Evolutionary conservation across 1,284 basidiomycete genomes (phyloP).

Genomic region (Dichomitus squalens): DNA sequence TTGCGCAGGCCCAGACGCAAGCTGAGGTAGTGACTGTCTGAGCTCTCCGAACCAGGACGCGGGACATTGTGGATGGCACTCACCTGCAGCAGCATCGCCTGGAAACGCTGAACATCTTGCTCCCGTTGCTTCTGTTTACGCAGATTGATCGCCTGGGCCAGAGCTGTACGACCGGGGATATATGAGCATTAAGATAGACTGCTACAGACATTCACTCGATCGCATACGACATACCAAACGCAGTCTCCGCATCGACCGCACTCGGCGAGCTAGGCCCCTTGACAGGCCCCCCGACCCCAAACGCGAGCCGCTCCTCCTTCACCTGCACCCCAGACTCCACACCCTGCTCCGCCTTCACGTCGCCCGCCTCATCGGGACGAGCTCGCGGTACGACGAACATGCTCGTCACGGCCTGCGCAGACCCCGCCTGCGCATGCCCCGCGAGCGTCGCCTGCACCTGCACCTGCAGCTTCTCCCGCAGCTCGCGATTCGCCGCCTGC

Average conservation of each 20-base stretch:
- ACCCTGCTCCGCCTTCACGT: not conserved
- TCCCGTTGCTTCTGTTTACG: not conserved
- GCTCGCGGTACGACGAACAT: too few relatives aligned
- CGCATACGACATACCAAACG: conserved; percentile 6
- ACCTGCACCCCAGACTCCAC: not conserved
- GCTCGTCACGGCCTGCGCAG: not conserved
- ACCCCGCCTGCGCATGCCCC: not conserved
- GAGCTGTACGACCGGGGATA: not conserved
- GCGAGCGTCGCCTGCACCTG: not conserved
- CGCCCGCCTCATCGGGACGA: not conserved
- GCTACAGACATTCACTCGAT: not conserved
- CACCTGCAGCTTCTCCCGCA: conserved; percentile 11
- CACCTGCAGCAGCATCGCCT: not conserved
- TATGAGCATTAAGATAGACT: not conserved
- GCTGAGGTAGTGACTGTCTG: too few relatives aligned
- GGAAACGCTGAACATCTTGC: not conserved
- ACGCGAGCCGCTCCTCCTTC: conserved; percentile 3
- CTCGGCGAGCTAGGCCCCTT: not conserved
- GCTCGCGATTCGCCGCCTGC: conserved; percentile 11
- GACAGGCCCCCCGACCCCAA: too few relatives aligned
- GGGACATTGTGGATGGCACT: too few relatives aligned
- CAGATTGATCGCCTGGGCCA: not conserved
- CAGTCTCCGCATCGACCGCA: conserved; percentile 2
- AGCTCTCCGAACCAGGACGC: too few relatives aligned
- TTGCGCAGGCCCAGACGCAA: too few relatives aligned